Conservation (phyloP, 2,329 filamentous ascomycete species). For the Epichloe aotearoae region DNA sequence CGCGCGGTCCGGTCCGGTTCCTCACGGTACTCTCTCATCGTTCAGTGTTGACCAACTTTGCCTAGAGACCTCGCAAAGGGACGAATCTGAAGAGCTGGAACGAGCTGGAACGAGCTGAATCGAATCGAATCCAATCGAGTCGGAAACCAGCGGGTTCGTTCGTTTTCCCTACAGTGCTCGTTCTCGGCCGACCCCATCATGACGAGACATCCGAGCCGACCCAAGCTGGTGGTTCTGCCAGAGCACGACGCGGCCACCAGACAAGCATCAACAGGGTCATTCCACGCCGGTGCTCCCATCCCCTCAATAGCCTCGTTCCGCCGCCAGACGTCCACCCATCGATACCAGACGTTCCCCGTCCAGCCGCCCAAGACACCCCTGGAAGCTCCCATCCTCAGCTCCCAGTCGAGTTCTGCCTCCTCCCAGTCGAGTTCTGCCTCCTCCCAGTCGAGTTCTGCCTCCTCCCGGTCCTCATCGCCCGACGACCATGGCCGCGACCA, state of each 20-base stretch:
- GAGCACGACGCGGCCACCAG: conserved; percentile 6
- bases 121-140: too few relatives aligned
- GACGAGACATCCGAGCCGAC: conserved; percentile 3
- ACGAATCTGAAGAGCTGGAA: too few relatives aligned
- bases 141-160: too few relatives aligned
- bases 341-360: conserved; percentile 74
- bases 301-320: conserved; percentile 21
- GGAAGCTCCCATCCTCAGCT: conserved; percentile 18
- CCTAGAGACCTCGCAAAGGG: too few relatives aligned
- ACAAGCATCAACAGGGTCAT: conserved; percentile 30
- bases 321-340: conserved; percentile 33
- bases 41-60: background rate
- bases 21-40: background rate
- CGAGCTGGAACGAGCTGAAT: too few relatives aligned
- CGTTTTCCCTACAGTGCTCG: background rate
- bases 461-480: conserved; percentile 8
- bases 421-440: conserved; percentile 1
- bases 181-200: conserved; percentile 1
- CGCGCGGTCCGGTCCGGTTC: background rate
- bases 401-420: conserved; percentile 9
- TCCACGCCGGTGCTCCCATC: conserved; percentile 39
- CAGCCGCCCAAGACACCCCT: conserved; percentile 56
- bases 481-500: conserved; percentile 23
- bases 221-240: background rate
- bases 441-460: conserved; percentile 9